Evolutionary conservation across 2,329 filamentous ascomycete species (phyloP), one percentile per base, ranked within the genome.

Genomic region (Trichophyton simii): DNA sequence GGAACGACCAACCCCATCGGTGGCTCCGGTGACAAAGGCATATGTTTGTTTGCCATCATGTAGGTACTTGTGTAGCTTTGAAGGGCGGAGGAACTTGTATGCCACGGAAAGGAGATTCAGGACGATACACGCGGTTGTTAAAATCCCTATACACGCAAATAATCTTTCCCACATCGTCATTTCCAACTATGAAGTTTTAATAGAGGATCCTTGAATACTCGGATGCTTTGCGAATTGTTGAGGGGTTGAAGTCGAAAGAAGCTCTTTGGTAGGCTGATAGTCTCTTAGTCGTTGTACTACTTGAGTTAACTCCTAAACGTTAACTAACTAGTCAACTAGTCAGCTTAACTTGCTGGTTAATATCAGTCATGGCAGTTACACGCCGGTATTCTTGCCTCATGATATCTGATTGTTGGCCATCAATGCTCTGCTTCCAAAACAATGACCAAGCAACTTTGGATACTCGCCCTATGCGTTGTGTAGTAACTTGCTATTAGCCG

Each of bases 1-100:
- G 0, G 72, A 77, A 31, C 72, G 72, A 9, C 83, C 82, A 44
- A 84, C 83, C 20, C 82, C 83, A 54, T 81, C 80, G 13, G 75
- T 80, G 18, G 79, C 75, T 36, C 82, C 82, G 0, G 82, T 84
- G 7, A 82, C 73, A 3, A 82, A 68, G 1, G 77, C 79, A 75
- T 78, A 82, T 9, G 75, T 66, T 8, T 67, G 57, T 50, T 63
- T 60, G 7, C 62, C 63, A 50, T 62, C 61, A 28, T 66, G 59
- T 5, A 62, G 62, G 15, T 68, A 68, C 41, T 63, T 65, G 13
- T 60, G 59, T 3, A 68, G 61, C 1, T 58, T 60, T 5, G 66
- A 67, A 6, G 66, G 64, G 3, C 61, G 66, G 31, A 65, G 50
- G 54, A 65, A 67, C 13, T 63, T 58, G 60, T 63, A 66, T 28